A percentile compares a stretch with the other conserved stretches of the same genome.
Evolutionary conservation across 2,329 filamentous ascomycete genomes (phyloP).

Genomic region (Pseudogymnoascus destructans): DNA sequence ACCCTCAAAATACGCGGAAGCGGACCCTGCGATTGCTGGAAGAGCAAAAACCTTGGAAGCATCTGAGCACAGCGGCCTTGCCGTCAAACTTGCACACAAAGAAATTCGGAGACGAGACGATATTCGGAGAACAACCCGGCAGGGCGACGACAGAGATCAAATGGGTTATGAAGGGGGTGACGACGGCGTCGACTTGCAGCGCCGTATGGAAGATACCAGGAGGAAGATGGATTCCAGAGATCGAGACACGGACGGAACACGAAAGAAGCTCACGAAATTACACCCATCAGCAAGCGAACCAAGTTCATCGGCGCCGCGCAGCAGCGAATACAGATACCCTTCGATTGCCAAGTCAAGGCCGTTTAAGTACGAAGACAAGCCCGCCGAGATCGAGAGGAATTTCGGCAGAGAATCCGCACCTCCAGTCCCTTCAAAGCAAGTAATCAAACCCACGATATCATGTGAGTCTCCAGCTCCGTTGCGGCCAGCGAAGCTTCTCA

Average conservation of each 20-base stretch:
- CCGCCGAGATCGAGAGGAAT: not conserved
- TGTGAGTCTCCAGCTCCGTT: conserved; percentile 14
- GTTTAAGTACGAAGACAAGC: conserved; percentile 29
- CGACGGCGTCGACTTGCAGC: conserved; percentile 33
- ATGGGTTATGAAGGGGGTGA: conserved; percentile 25
- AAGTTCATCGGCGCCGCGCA: conserved; percentile 14
- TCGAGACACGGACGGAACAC: conserved; percentile 7
- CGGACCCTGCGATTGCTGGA: conserved; percentile 48
- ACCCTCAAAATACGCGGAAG: conserved; percentile 33
- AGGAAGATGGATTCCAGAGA: conserved; percentile 27
- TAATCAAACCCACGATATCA: not conserved
- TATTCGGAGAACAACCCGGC: conserved; percentile 41
- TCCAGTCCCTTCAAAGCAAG: conserved; percentile 22
- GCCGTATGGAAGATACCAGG: conserved; percentile 38
- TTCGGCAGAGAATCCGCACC: conserved; percentile 15
- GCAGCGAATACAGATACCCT: conserved; percentile 40
- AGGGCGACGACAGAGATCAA: conserved; percentile 39
- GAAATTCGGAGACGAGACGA: conserved; percentile 58
- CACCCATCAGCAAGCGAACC: conserved; percentile 17
- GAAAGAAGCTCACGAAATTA: conserved; percentile 21
- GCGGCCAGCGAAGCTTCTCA: conserved; percentile 15
- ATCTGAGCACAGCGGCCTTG: conserved; percentile 58
- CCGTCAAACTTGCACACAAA: conserved; percentile 60
- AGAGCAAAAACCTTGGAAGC: conserved; percentile 52
- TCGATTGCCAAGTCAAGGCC: conserved; percentile 40